Base-by-base conservation (phyloP, 345 rosid genomes). In the Nephelium lappaceum region DNA sequence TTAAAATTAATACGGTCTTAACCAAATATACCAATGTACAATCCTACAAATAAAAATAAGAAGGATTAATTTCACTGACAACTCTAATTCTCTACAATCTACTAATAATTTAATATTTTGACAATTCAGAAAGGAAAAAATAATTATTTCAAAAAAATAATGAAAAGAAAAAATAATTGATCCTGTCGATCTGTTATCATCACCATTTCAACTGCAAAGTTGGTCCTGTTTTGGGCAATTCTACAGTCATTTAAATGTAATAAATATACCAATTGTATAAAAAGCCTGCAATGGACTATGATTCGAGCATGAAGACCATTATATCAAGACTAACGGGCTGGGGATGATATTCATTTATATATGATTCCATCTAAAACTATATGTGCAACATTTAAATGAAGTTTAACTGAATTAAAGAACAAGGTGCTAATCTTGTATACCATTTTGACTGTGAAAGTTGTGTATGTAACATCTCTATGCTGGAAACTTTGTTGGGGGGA, bases 391-490 rank as follows among this genome's bases (percentile, higher is more conserved):
- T 58, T 18, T 11, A 65, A 68, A 71, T 15, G 19, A 23, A 43
- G 8, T 42, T 11, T 65, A n/a, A 58, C 68, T 53, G 49, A 11
- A 53, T 78, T 18, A 43, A 76, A 67, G 31, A 55, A 39, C 58
- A 9, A 47, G 24, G 77, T 73, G 71, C 87, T 74, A 75, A 81
- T 24, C 78, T 79, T 25, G 77, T 83, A 67, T 85, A 80, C 76
- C 87, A 82, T 62, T 83, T 83, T 77, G 78, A 80, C 69, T 80
- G 55, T 78, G 60, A 79, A 67, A 66, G 74, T 74, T 71, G 80
- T 81, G 58, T 81, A 65, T 66, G 70, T 72, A 82, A 78, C 84
- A 80, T 82, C 76, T 81, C 79, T 77, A 75, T 72, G 79, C 79
- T 72, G 83, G 53, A 51, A 61, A 77, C 69, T 67, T 67, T 12